Evolutionary conservation across 106 monocot genomes (phyloP).

Genomic region (Platanthera guangdongensis): DNA sequence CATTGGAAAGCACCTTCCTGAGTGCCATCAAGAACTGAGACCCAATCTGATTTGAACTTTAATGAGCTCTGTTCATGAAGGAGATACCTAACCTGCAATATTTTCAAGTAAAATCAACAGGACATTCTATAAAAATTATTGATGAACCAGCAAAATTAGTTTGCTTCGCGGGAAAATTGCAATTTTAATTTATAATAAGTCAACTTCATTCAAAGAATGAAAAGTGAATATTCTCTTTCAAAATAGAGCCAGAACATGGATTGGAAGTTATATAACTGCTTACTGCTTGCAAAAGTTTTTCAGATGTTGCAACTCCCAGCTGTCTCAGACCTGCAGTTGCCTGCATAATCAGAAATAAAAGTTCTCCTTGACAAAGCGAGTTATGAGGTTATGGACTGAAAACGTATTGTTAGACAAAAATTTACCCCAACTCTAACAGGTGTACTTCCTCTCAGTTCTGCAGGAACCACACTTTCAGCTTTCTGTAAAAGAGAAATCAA

Average conservation of each 20-base stretch:
- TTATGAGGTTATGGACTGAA: background rate
- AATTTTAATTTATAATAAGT: background rate
- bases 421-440: conserved; percentile 95
- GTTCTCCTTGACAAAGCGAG: background rate
- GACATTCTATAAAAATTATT: background rate
- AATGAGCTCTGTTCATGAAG: conserved; percentile 60
- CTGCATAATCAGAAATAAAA: conserved; percentile 24
- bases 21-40: conserved; percentile 85
- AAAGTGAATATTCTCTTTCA: background rate
- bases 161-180: background rate
- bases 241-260: background rate
- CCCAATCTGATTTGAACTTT: conserved; percentile 64
- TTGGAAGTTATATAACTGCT: conserved; percentile 1
- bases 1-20: conserved; percentile 92
- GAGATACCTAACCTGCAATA: conserved; percentile 69
- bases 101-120: conserved; percentile 11
- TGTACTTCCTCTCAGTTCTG: conserved; percentile 41
- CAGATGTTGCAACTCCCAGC: conserved; percentile 70
- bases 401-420: background rate
- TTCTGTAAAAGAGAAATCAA: conserved; percentile 57
- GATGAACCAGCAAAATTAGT: background rate
- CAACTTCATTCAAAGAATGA: background rate
- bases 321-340: conserved; percentile 87
- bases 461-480: conserved; percentile 65
- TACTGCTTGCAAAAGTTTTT: conserved; percentile 77